Conservation (phyloP, 2,329 filamentous ascomycete species). For the Tolypocladium ophioglossoides region DNA sequence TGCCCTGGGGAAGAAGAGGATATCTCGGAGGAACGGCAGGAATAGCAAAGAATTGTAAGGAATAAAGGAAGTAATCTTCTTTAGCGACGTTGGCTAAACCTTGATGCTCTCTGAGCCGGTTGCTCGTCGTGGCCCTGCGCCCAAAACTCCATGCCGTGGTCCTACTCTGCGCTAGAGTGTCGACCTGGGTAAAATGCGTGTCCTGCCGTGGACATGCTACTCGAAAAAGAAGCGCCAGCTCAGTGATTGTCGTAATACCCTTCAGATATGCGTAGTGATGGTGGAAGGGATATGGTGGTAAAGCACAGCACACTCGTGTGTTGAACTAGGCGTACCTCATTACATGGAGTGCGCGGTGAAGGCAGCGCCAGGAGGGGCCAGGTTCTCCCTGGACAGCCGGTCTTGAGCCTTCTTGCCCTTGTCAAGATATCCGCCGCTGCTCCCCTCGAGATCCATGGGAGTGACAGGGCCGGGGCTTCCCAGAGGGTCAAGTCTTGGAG, state of each 20-base stretch:
- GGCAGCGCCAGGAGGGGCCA: neutral
- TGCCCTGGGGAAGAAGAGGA: no score
- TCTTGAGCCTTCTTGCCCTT: constrained; percentile 1
- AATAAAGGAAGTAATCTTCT: no score
- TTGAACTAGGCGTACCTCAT: neutral
- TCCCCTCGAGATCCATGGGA: constrained; percentile 43
- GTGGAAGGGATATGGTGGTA: neutral
- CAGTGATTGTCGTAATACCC: neutral
- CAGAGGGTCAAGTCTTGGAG: constrained; percentile 39
- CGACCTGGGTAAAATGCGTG: neutral
- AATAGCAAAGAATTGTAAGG: no score
- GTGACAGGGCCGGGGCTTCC: constrained; percentile 52
- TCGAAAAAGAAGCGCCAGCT: neutral
- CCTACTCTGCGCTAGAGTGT: neutral
- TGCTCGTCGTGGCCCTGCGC: neutral
- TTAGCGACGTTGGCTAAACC: no score
- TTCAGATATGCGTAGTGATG: neutral
- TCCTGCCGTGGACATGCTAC: neutral
- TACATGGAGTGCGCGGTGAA: neutral
- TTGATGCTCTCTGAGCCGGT: neutral
- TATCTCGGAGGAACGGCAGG: no score
- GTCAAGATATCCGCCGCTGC: constrained; percentile 27
- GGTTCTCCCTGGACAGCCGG: neutral
- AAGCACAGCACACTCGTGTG: neutral
- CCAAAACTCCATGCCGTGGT: constrained; percentile 1